phyloP scores from a whole-genome alignment of 2,329 filamentous ascomycete genomes.

The Pezicula neosporulosa region DNA sequence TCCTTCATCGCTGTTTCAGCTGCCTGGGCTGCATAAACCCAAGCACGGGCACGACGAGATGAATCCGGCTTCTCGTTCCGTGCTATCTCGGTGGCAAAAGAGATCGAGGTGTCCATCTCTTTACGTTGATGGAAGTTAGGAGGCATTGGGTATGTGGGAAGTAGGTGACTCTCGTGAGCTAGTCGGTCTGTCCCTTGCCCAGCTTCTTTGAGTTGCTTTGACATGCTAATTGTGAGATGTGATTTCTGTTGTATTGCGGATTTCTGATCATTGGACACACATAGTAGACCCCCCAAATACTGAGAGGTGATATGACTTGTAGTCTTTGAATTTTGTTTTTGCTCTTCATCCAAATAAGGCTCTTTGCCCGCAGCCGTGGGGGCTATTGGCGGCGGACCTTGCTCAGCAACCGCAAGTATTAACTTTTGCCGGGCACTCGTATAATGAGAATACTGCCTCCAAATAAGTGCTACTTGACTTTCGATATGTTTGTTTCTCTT shows the following conservation, averaged over 20 bases:
- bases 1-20: conserved; percentile 58
- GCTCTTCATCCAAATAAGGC: conserved; percentile 1
- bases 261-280: conserved; percentile 54
- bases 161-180: conserved; percentile 59
- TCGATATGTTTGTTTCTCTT: conserved; percentile 20
- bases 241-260: conserved; percentile 54
- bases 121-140: conserved; percentile 19
- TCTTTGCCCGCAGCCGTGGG: conserved; percentile 1
- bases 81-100: conserved; percentile 41
- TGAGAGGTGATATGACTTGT: conserved; percentile 47
- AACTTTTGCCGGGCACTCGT: conserved; percentile 45
- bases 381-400: conserved; percentile 4
- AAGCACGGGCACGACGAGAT: conserved; percentile 46
- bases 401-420: conserved; percentile 27
- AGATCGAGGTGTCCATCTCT: conserved; percentile 30
- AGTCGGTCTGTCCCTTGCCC: conserved; percentile 49
- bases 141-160: conserved; percentile 47
- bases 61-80: conserved; percentile 36
- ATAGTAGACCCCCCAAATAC: conserved; percentile 51
- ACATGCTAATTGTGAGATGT: conserved; percentile 47
- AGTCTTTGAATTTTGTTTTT: conserved; percentile 10
- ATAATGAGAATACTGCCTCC: conserved; percentile 52
- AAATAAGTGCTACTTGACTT: conserved; percentile 32
- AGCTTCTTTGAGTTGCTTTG: conserved; percentile 48
- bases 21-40: conserved; percentile 57